A percentile compares a stretch with the other conserved stretches of the same genome.
Evolutionary conservation across 2,329 filamentous ascomycete genomes (phyloP).

Genomic region (Penicillium sp.): DNA sequence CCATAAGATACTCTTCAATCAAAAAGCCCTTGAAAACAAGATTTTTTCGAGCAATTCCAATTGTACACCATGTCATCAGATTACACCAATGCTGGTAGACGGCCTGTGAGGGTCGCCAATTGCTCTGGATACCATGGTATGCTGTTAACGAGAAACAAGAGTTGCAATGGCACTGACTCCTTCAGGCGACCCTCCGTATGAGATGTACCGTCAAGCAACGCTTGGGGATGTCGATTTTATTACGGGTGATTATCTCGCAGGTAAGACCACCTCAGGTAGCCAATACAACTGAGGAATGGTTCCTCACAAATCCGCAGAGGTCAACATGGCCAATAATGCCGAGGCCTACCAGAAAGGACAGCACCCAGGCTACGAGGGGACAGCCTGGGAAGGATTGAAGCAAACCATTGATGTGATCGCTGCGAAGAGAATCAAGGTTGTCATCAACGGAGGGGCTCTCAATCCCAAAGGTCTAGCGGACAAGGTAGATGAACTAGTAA

Average conservation of each 20-base stretch:
- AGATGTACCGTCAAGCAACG: not conserved
- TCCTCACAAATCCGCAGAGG: not conserved
- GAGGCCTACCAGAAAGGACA: not conserved
- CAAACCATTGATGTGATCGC: not conserved
- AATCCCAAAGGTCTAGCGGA: not conserved
- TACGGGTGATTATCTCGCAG: not conserved
- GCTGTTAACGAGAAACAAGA: not conserved
- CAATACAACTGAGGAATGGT: not conserved
- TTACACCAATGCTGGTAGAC: not conserved
- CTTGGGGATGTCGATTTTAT: not conserved
- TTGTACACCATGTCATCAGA: not conserved
- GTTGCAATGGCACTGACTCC: not conserved
- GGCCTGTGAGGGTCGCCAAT: too few species aligned
- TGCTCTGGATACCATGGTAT: not conserved
- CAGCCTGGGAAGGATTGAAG: not conserved
- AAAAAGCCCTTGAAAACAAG: not conserved
- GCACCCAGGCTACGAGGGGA: not conserved
- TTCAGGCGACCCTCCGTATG: not conserved
- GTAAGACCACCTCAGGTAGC: not conserved
- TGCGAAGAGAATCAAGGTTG: not conserved
- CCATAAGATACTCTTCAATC: not conserved
- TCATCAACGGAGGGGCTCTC: not conserved
- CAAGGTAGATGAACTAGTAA: not conserved
- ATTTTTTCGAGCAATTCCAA: not conserved
- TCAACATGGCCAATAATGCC: not conserved